These are phyloP conservation scores for Batrachochytrium dendrobatidis DNA, from an alignment of 371 early-diverging fungal species.

Conservation along the genomic window DNA sequence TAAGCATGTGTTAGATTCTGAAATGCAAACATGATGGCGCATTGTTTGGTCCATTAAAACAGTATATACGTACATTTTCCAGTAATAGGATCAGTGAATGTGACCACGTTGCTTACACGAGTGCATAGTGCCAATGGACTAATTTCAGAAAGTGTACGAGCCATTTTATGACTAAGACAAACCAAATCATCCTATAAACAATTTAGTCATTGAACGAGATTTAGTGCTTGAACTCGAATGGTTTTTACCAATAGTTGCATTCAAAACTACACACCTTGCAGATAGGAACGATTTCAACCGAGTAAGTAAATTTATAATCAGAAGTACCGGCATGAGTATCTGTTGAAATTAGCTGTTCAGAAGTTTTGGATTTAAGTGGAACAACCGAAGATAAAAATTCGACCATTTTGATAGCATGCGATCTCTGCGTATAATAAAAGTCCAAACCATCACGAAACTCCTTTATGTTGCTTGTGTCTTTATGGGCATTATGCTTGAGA, in stretches of 20 bases:
- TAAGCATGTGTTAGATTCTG: neutral
- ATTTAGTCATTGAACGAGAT: neutral
- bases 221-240: neutral
- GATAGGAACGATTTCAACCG: conserved; percentile 93
- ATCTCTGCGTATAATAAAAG: conserved; percentile 90
- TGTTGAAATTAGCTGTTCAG: conserved; percentile 94
- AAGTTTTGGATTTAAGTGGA: conserved; percentile 72
- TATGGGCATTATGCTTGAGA: conserved; percentile 94
- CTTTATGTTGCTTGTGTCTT: conserved; percentile 96
- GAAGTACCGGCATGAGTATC: conserved; percentile 92
- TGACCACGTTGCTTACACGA: conserved; percentile 79
- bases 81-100: conserved; percentile 60
- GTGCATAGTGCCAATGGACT: conserved; percentile 74
- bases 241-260: neutral
- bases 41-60: no score
- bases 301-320: conserved; percentile 95
- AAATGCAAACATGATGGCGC: no score
- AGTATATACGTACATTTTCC: neutral
- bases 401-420: conserved; percentile 92
- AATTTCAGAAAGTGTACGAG: conserved; percentile 78
- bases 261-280: conserved; percentile 53
- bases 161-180: conserved; percentile 76
- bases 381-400: conserved; percentile 89
- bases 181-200: conserved; percentile 84
- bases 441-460: conserved; percentile 97